Percentiles rank a stretch among this genome's conserved stretches.
phyloP scores from a whole-genome alignment of 805 yeast species.

The Metschnikowia noctiluminum region DNA sequence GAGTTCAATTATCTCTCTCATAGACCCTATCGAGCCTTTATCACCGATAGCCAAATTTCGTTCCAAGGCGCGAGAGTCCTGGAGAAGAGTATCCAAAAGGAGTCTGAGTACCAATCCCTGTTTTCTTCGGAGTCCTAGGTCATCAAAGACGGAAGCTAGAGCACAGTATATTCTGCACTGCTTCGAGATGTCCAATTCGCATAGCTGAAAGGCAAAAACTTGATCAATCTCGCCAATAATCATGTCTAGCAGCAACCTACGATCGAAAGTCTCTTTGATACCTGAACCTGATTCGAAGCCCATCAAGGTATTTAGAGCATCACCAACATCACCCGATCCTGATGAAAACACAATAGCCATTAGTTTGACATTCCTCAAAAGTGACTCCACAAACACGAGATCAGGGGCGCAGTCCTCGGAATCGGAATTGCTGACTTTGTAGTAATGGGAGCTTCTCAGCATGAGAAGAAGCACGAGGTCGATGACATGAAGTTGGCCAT shows the following conservation, averaged over 20 bases:
- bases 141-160: slow-evolving; percentile 60
- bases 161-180: slow-evolving; percentile 65
- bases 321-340: slow-evolving; percentile 37
- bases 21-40: slow-evolving; percentile 7
- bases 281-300: slow-evolving; percentile 4
- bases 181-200: slow-evolving; percentile 37
- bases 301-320: slow-evolving; percentile 44
- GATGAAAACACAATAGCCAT: slow-evolving; percentile 51
- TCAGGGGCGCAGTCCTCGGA: slow-evolving; percentile 80
- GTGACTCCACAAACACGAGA: slow-evolving; percentile 68
- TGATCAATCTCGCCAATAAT: slow-evolving; percentile 40
- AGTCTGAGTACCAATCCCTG: slow-evolving; percentile 65
- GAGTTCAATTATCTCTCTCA: slow-evolving; percentile 44
- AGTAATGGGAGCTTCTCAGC: slow-evolving; percentile 26
- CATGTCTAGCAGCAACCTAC: slow-evolving; percentile 30
- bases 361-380: slow-evolving; percentile 60
- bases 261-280: not conserved
- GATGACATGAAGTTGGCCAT: slow-evolving; percentile 27
- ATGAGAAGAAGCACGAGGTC: slow-evolving; percentile 32
- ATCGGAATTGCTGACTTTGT: slow-evolving; percentile 47
- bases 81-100: slow-evolving; percentile 51
- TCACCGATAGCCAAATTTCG: slow-evolving; percentile 1
- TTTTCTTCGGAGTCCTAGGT: slow-evolving; percentile 62
- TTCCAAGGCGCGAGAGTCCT: slow-evolving; percentile 28
- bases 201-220: slow-evolving; percentile 33